phyloP scores from a whole-genome alignment of 164 flowering plant species.

The Santalum album region DNA sequence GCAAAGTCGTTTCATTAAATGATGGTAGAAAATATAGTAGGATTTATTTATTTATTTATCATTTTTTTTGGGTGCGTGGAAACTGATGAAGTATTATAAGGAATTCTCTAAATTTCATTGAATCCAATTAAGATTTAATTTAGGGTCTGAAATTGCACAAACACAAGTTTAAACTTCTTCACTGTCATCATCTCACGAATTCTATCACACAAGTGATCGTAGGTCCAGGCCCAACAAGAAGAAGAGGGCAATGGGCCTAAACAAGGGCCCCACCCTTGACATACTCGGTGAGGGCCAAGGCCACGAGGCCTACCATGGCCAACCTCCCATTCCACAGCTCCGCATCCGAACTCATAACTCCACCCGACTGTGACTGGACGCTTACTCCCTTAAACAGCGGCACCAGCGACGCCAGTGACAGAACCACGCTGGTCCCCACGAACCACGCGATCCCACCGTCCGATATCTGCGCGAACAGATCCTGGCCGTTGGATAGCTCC shows the following conservation, averaged over 20 bases:
- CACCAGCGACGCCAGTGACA: slow-evolving; percentile 60
- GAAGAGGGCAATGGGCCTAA: slow-evolving; percentile 12
- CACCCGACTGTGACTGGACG: slow-evolving; percentile 44
- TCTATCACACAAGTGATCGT: no score
- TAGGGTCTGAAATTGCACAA: no score
- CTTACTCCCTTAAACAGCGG: slow-evolving; percentile 59
- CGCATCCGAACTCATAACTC: slow-evolving; percentile 67
- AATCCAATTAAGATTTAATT: no score
- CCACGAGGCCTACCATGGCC: slow-evolving; percentile 84
- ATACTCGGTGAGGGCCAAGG: slow-evolving; percentile 72
- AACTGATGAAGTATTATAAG: no score
- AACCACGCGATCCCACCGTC: slow-evolving; percentile 80
- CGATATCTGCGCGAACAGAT: slow-evolving; percentile 44
- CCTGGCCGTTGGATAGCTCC: slow-evolving; percentile 56
- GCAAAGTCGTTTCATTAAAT: no score
- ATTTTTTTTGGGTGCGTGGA: no score
- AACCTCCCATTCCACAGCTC: slow-evolving; percentile 82
- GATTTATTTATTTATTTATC: no score
- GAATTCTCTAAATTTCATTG: no score
- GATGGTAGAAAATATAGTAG: no score
- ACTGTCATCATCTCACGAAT: no score
- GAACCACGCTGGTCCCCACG: slow-evolving; percentile 39
- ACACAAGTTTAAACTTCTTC: no score
- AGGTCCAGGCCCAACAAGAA: no score
- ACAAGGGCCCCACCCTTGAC: slow-evolving; percentile 70